A percentile compares a stretch with the other conserved stretches of the same genome.
Evolutionary conservation across 2,329 filamentous ascomycete genomes (phyloP).

Genomic region (Sporothrix protearum): DNA sequence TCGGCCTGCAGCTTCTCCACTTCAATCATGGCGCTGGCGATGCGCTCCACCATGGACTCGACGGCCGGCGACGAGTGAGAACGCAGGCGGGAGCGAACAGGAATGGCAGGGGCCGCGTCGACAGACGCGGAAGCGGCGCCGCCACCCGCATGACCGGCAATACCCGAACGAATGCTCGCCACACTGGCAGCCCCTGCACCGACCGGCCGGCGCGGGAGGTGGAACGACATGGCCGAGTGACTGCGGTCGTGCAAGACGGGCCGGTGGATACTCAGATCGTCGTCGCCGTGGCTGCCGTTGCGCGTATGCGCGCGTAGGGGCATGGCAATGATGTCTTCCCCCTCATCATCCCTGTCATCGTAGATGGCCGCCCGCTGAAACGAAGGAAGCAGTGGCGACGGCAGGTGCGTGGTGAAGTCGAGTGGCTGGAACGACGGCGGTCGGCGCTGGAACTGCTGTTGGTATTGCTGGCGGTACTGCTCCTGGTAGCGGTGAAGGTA

Average conservation of each 20-base stretch:
- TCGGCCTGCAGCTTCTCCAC: slow-evolving; percentile 56
- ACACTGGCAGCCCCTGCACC: slow-evolving; percentile 23
- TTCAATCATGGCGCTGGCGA: slow-evolving; percentile 56
- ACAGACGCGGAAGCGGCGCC: neutral
- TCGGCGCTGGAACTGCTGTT: slow-evolving; percentile 31
- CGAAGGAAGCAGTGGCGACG: slow-evolving; percentile 54
- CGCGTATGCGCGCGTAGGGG: slow-evolving; percentile 41
- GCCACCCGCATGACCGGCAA: neutral
- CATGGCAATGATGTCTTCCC: slow-evolving; percentile 32
- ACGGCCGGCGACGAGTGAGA: slow-evolving; percentile 47
- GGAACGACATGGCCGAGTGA: slow-evolving; percentile 54
- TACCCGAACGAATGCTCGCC: slow-evolving; percentile 10
- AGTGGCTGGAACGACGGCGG: slow-evolving; percentile 50
- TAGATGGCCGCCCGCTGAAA: slow-evolving; percentile 41
- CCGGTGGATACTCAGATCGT: slow-evolving; percentile 38
- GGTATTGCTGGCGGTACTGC: slow-evolving; percentile 21
- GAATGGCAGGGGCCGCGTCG: slow-evolving; percentile 35
- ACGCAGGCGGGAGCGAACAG: slow-evolving; percentile 45
- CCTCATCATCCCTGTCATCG: slow-evolving; percentile 16
- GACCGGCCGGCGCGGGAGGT: slow-evolving; percentile 48
- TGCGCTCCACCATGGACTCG: slow-evolving; percentile 52
- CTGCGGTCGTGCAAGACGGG: slow-evolving; percentile 39
- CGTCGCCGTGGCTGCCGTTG: slow-evolving; percentile 32
- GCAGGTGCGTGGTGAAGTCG: slow-evolving; percentile 49
- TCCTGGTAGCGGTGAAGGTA: slow-evolving; percentile 17